Evolutionary conservation across 805 yeast genomes (phyloP).

Genomic region (Wickerhamomyces strasburgensis): DNA sequence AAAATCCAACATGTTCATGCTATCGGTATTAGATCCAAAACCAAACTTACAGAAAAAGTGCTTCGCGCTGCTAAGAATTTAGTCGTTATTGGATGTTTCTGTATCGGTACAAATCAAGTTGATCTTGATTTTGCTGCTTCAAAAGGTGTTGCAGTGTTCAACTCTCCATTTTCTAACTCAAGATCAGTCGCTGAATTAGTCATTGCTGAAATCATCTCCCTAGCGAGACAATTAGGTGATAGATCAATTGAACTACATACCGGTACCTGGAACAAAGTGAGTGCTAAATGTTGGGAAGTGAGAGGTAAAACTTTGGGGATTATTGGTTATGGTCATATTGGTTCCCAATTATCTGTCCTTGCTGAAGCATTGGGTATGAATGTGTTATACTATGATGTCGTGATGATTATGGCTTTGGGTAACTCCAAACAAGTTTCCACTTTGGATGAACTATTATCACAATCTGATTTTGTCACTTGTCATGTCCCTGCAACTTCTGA

Average conservation of each 20-base stretch:
- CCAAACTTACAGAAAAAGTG: constrained; percentile 75
- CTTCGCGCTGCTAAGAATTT: constrained; percentile 84
- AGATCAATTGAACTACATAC: constrained; percentile 93
- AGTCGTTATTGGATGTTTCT: constrained; percentile 93
- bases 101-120: constrained; percentile 98
- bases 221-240: constrained; percentile 96
- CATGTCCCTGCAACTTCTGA: constrained; percentile 96
- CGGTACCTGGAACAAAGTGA: constrained; percentile 97
- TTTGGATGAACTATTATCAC: constrained; percentile 72
- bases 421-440: constrained; percentile 90
- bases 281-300: constrained; percentile 95
- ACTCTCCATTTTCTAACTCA: constrained; percentile 97
- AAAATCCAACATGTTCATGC: constrained; percentile 93
- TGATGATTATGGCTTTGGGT: constrained; percentile 94
- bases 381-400: constrained; percentile 86
- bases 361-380: constrained; percentile 99
- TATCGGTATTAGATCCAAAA: constrained; percentile 96
- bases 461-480: constrained; percentile 83
- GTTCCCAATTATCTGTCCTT: constrained; percentile 91
- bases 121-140: constrained; percentile 88
- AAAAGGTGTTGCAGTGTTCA: constrained; percentile 92
- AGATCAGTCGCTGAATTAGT: constrained; percentile 98
- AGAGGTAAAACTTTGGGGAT: constrained; percentile 98
- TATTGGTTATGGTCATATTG: constrained; percentile 97
- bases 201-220: constrained; percentile 86